Evolutionary conservation across 1,139 yeast genomes (phyloP), one percentile per base, ranked within the genome.

Genomic region (Candida sojae): DNA sequence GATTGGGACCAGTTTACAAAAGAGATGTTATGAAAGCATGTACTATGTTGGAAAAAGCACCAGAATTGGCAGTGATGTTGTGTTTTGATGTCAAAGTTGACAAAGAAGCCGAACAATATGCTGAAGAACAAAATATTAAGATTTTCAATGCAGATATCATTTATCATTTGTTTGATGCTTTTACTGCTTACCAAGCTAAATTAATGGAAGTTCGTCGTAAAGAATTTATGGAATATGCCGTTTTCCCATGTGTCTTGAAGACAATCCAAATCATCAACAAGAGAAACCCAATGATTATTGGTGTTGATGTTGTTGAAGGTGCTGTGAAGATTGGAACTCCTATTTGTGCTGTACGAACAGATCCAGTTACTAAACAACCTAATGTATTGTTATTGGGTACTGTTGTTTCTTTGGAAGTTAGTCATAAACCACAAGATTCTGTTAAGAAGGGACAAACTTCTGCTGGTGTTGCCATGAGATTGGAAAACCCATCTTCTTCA

Each of bases 211-310:
- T 84, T 69, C 89, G 96, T 73, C 88, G 97, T 71, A 83, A 86
- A 66, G 96, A 90, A 57, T 88, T 88, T 71, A 78, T 88, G 73
- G 93, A 85, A 59, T 87, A 82, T 60, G 99, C 98, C 42, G 87
- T 88, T 46, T 92, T 85, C 84, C 99, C 99, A 59, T 88, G 96
- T 77, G 97, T 92, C 31, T 75, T 93, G 73, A 89, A 89, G 71
- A 93, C 97, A 23, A 73, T 93, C 57, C 98, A 95, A 75, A 91
- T 95, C 64, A 95, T 93, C 69, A 95, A 95, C 83, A 93, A 93
- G 78, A 89, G 99, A 75, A 91, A 92, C 70, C 99, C 99, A 51
- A 93, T 93, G 98, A 91, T 93, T 64, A 88, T 93, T 65, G 99
- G 99, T 82, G 98, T 93, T 53, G 99, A 93, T 68, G 96, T 93